Percentiles rank a stretch among this genome's conserved stretches.
These are phyloP conservation scores for Karstenula rhodostoma DNA, from an alignment of 2,329 filamentous ascomycete species.

Conservation along the genomic window DNA sequence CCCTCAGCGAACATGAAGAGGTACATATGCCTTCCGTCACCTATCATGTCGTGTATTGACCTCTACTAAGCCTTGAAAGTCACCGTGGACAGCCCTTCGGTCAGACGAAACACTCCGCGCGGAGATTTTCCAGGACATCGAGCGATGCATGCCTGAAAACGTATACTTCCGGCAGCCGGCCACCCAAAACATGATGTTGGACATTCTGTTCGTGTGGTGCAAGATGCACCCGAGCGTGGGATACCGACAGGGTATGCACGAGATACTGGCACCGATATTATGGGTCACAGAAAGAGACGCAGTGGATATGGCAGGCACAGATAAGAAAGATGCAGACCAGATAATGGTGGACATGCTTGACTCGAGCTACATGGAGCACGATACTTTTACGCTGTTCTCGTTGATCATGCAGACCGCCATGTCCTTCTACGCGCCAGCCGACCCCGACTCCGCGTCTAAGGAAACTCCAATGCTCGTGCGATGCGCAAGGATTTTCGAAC, in stretches of 20 bases:
- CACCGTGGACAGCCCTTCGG: conserved; percentile 87
- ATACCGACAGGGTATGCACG: conserved; percentile 99
- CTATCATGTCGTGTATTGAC: conserved; percentile 49
- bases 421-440: conserved; percentile 80
- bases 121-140: conserved; percentile 94
- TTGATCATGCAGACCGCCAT: conserved; percentile 88
- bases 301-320: conserved; percentile 58
- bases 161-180: conserved; percentile 83
- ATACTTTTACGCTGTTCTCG: conserved; percentile 86
- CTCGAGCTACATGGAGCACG: conserved; percentile 80
- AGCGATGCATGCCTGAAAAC: conserved; percentile 88
- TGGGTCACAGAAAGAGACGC: conserved; percentile 86
- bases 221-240: conserved; percentile 87
- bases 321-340: conserved; percentile 33
- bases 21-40: conserved; percentile 52
- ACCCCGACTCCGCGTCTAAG: conserved; percentile 35
- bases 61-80: conserved; percentile 67
- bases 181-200: conserved; percentile 82
- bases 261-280: conserved; percentile 87
- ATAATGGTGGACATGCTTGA: conserved; percentile 66
- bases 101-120: conserved; percentile 83
- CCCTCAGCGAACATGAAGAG: conserved; percentile 81
- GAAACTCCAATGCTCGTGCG: conserved; percentile 81
- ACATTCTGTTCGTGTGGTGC: conserved; percentile 93
- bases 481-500: conserved; percentile 86